A percentile compares a stretch with the other conserved stretches of the same genome.
These are phyloP conservation scores for Eucalyptus curtisii DNA, from an alignment of 345 rosid genomes.

Conservation along the genomic window DNA sequence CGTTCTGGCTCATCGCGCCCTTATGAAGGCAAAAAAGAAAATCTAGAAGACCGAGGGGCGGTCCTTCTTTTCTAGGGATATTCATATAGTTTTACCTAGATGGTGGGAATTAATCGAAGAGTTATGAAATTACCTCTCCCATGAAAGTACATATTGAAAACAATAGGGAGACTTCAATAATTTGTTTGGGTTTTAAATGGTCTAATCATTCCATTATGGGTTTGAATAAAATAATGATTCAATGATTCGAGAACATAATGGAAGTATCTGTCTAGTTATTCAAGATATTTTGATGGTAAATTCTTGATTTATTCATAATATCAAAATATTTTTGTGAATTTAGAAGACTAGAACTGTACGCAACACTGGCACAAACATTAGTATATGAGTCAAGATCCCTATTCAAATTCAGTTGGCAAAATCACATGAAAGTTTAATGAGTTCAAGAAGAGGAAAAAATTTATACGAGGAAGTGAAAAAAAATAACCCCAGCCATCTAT, in stretches of 20 bases:
- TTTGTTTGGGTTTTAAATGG: background rate
- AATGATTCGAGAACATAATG: no score
- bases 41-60: background rate
- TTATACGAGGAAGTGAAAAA: background rate
- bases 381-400: background rate
- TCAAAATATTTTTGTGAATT: fast-evolving
- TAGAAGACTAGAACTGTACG: background rate
- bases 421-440: no score
- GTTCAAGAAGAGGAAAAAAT: no score
- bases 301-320: background rate
- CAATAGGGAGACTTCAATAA: background rate
- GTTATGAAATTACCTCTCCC: background rate
- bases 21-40: background rate
- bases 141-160: no score
- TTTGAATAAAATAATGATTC: no score
- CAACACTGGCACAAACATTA: fast-evolving
- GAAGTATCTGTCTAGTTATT: background rate
- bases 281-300: background rate
- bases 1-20: background rate
- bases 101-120: background rate
- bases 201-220: background rate
- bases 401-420: background rate
- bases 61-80: background rate
- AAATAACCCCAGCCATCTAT: background rate
- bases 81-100: no score